Conservation (phyloP, 257 asterid species). For the Fraxinus pennsylvanica region DNA sequence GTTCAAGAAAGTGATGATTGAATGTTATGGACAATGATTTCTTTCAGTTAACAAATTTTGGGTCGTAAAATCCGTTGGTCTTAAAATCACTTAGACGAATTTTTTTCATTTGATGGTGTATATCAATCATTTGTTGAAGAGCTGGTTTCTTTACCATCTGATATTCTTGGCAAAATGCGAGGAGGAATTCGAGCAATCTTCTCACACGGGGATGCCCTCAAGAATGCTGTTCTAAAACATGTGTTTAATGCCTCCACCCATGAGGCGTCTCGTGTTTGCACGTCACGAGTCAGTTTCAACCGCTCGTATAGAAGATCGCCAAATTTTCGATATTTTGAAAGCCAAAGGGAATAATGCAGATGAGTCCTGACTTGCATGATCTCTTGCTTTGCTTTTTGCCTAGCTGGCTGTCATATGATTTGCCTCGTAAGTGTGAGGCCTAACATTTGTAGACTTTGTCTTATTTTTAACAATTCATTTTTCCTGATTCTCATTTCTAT, state of each 20-base stretch:
- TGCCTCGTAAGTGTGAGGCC: too few species aligned
- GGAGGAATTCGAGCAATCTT: slow-evolving; percentile 76
- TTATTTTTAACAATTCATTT: too few species aligned
- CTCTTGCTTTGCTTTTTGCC: too few species aligned
- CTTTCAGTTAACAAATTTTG: too few species aligned
- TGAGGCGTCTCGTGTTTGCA: slow-evolving; percentile 41
- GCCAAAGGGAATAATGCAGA: slow-evolving; percentile 83
- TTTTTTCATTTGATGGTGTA: too few species aligned
- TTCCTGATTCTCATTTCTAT: too few species aligned
- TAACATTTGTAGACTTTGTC: too few species aligned
- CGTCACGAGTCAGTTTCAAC: slow-evolving; percentile 72
- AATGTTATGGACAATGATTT: not conserved
- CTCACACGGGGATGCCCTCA: slow-evolving; percentile 62
- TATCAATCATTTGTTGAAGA: too few species aligned
- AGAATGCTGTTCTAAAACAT: slow-evolving; percentile 66
- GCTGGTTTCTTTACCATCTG: too few species aligned
- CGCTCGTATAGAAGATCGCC: slow-evolving; percentile 84
- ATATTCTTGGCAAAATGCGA: slow-evolving; percentile 59
- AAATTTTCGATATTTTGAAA: slow-evolving; percentile 65
- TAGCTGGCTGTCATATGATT: too few species aligned
- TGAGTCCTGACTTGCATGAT: slow-evolving; percentile 74
- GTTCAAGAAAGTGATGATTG: slow-evolving; percentile 7
- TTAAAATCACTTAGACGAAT: too few species aligned
- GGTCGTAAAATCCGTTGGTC: too few species aligned
- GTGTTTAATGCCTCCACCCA: slow-evolving; percentile 53